phyloP scores from a whole-genome alignment of 2,329 filamentous ascomycete species.

The Epichloe glyceriae region DNA sequence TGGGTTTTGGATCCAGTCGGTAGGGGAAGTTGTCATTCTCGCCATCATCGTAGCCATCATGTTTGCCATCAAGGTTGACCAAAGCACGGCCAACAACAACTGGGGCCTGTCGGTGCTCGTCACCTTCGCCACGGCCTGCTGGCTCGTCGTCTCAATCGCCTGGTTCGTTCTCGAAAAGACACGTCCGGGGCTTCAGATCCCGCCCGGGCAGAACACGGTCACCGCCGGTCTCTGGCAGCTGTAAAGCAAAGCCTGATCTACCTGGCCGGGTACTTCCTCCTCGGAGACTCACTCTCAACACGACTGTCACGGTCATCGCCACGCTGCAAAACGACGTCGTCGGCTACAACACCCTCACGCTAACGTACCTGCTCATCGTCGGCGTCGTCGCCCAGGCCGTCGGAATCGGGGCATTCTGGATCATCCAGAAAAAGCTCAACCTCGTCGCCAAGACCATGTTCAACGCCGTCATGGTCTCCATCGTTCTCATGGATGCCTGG shows the following conservation, averaged over 20 bases:
- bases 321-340: slow-evolving; percentile 55
- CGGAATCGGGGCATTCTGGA: slow-evolving; percentile 51
- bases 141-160: slow-evolving; percentile 45
- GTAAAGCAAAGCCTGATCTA: slow-evolving; percentile 53
- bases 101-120: slow-evolving; percentile 54
- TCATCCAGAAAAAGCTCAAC: slow-evolving; percentile 43
- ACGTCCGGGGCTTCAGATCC: slow-evolving; percentile 39
- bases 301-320: slow-evolving; percentile 53
- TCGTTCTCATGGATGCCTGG: slow-evolving; percentile 43
- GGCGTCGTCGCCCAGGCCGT: slow-evolving; percentile 50
- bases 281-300: slow-evolving; percentile 59
- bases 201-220: slow-evolving; percentile 31
- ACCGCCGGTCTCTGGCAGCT: slow-evolving; percentile 51
- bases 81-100: slow-evolving; percentile 46
- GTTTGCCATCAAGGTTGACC: slow-evolving; percentile 47
- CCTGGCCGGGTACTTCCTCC: slow-evolving; percentile 52
- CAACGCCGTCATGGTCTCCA: slow-evolving; percentile 47
- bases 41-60: slow-evolving; percentile 53
- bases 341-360: slow-evolving; percentile 48
- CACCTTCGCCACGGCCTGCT: too few relatives aligned
- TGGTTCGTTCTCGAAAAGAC: slow-evolving; percentile 56
- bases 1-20: slow-evolving; percentile 49
- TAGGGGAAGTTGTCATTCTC: slow-evolving; percentile 48
- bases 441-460: slow-evolving; percentile 57
- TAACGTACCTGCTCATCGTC: slow-evolving; percentile 55